Percentiles rank a stretch among this genome's conserved stretches.
phyloP scores from a whole-genome alignment of 2,329 filamentous ascomycete species.

The Neopestalotiopsis rosae region DNA sequence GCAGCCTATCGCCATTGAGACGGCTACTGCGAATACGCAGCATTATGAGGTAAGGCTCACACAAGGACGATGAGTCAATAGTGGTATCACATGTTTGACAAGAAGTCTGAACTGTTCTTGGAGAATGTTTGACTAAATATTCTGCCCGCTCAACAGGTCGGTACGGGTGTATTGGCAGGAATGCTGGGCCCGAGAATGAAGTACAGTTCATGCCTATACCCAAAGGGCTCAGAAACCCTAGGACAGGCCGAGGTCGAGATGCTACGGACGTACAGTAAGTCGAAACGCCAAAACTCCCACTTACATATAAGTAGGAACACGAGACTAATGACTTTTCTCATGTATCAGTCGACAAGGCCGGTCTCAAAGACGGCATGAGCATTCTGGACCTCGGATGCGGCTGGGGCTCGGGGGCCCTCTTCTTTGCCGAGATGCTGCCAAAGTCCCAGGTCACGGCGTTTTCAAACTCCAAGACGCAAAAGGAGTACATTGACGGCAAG shows the following conservation, averaged over 20 bases:
- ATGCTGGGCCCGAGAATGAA: conserved; percentile 74
- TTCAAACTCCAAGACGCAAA: conserved; percentile 73
- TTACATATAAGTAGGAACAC: not conserved
- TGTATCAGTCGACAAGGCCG: conserved; percentile 56
- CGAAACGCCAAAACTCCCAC: not conserved
- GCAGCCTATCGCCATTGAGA: conserved; percentile 72
- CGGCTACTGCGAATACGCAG: conserved; percentile 68
- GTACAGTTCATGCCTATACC: conserved; percentile 72
- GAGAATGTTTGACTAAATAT: not conserved
- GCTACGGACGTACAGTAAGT: conserved; percentile 58
- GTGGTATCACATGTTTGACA: not conserved
- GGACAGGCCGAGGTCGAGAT: conserved; percentile 71
- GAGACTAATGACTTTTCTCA: not conserved
- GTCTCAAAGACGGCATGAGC: conserved; percentile 62
- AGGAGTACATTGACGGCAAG: conserved; percentile 67
- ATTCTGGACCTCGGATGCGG: conserved; percentile 72
- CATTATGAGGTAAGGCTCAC: conserved; percentile 61
- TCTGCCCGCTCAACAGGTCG: conserved; percentile 45
- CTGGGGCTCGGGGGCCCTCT: conserved; percentile 71
- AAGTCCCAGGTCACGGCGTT: conserved; percentile 68
- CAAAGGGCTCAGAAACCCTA: conserved; percentile 65
- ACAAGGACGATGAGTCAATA: too few species aligned
- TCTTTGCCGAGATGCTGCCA: conserved; percentile 69
- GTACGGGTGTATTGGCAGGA: conserved; percentile 65
- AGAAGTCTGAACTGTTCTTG: not conserved